A percentile compares a stretch with the other conserved stretches of the same genome.
Evolutionary conservation across 345 rosid species (phyloP).

Genomic region (Eucalyptus tenuipes): DNA sequence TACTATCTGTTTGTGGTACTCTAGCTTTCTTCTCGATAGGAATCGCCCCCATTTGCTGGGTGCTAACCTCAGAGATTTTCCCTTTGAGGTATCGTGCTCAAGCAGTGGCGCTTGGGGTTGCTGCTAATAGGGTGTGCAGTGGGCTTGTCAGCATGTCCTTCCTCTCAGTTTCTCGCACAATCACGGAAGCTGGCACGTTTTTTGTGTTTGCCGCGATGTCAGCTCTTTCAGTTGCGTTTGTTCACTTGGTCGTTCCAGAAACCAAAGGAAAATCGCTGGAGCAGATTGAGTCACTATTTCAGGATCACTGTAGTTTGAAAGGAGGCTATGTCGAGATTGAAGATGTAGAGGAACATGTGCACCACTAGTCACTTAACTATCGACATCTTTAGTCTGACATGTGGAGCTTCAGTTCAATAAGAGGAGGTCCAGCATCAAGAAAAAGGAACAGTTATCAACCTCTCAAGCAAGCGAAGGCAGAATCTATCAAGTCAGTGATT

Average conservation of each 20-base stretch:
- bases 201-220: conserved; percentile 23
- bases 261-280: conserved; percentile 70
- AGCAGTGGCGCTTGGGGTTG: conserved; percentile 53
- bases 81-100: conserved; percentile 58
- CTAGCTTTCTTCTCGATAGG: conserved; percentile 63
- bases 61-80: conserved; percentile 48
- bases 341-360: neutral
- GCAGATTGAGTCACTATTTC: conserved; percentile 43
- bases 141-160: conserved; percentile 58
- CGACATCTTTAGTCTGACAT: neutral
- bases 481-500: neutral
- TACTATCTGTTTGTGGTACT: conserved; percentile 35
- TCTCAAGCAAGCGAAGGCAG: neutral
- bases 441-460: neutral
- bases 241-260: conserved; percentile 41
- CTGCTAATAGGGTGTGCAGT: conserved; percentile 42
- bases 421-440: neutral
- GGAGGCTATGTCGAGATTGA: neutral
- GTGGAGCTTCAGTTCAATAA: neutral
- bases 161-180: conserved; percentile 36
- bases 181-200: conserved; percentile 54
- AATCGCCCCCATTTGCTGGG: conserved; percentile 61
- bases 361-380: neutral
- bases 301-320: neutral
- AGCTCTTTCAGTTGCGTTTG: conserved; percentile 32